Evolutionary conservation across 108 stramenopile genomes (phyloP), one percentile per base, ranked within the genome.

Genomic region (Skeletonema menzelii): DNA sequence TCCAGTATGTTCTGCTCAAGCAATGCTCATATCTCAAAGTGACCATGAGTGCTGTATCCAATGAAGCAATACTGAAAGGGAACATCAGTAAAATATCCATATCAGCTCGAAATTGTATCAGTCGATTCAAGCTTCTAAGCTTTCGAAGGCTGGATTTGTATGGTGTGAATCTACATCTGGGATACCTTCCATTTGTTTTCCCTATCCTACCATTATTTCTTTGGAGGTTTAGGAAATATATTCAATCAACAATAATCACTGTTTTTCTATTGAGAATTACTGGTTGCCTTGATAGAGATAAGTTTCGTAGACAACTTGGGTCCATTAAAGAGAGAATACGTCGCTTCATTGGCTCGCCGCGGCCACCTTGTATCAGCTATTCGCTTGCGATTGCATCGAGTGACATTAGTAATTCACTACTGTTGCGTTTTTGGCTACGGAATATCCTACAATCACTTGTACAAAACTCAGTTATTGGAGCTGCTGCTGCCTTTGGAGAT

Each of bases 391-490:
- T 65, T 11, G 8, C 22, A 24, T 31, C 44, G 65, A 22, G 44
- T 30, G 47, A 65, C n/a, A 30, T 65, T 30, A 11, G 8, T 6
- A 42, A 38, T 22, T 65, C 65, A 13, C 37, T 44, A 26, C 30
- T 30, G 4, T 19, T 65, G 47, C 37, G 42, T 3, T 65, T 65
- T 28, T 44, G 65, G 27, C 12, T 65, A 17, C 65, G 65, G 14
- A 28, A 11, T 27, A 47, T 65, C 30, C 47, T 65, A 5, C 44
- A 47, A 47, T 65, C 65, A 8, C 42, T 65, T 15, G 65, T 65
- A 31, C 44, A 65, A 28, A 65, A 65, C 53, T 65, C 65, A 19
- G 65, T 65, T 19, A 42, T 65, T 19, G 65, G 65, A 20, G 47
- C 65, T 47, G 65, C 65, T 19, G 65, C 65, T 11, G 28, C 65